These are phyloP conservation scores for Xylariaceae sp. DNA, from an alignment of 2,329 filamentous ascomycete genomes.

Conservation along the genomic window DNA sequence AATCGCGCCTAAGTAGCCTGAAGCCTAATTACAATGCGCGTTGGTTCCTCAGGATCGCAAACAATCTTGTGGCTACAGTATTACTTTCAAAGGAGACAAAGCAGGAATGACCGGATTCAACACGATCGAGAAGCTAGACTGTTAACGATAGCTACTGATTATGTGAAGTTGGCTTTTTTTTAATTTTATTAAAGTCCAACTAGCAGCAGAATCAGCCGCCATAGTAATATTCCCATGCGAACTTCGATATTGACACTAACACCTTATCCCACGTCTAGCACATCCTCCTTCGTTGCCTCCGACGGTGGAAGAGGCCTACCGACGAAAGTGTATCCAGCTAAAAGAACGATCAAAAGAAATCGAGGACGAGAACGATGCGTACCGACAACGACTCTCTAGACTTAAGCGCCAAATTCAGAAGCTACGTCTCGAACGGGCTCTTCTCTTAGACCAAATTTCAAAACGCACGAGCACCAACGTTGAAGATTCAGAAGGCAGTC, in stretches of 20 bases:
- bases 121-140: not conserved
- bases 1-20: not conserved
- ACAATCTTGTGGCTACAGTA: not conserved
- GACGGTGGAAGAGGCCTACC: conserved; percentile 94
- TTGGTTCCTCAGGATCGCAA: not conserved
- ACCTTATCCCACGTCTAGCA: conserved; percentile 43
- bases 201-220: not conserved
- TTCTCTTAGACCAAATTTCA: conserved; percentile 74
- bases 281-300: conserved; percentile 74
- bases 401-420: conserved; percentile 89
- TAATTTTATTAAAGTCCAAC: not conserved
- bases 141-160: not conserved
- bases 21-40: not conserved
- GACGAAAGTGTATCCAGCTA: conserved; percentile 93
- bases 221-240: not conserved
- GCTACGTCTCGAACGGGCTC: conserved; percentile 84
- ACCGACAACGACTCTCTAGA: conserved; percentile 77
- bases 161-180: not conserved
- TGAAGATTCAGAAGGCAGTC: conserved; percentile 80
- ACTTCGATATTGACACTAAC: conserved; percentile 45
- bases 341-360: conserved; percentile 92
- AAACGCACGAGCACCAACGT: conserved; percentile 77
- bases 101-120: not conserved
- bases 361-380: conserved; percentile 87
- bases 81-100: not conserved